Conservation (phyloP, 345 rosid species). For the Mangifera indica region DNA sequence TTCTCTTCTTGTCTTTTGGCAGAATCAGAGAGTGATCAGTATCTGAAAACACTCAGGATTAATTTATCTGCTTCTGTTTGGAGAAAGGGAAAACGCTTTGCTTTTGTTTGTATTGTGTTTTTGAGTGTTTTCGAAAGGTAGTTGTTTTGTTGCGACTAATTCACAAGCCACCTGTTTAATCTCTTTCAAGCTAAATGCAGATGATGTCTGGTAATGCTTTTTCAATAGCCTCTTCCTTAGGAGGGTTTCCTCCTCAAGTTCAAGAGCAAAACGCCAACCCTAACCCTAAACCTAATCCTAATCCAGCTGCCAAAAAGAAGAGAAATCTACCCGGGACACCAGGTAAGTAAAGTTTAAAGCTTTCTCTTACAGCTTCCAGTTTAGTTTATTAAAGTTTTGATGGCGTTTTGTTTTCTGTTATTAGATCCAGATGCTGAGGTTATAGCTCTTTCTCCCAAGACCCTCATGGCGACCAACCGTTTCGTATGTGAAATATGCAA, state of each 20-base stretch:
- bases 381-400: neutral
- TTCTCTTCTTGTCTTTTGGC: slow-evolving; percentile 60
- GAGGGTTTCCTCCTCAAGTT: slow-evolving; percentile 34
- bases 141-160: slow-evolving; percentile 37
- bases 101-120: slow-evolving; percentile 41
- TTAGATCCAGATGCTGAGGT: slow-evolving; percentile 99
- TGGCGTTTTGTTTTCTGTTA: neutral
- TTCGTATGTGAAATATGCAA: slow-evolving; percentile 93
- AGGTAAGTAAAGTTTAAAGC: slow-evolving; percentile 33
- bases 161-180: slow-evolving; percentile 22
- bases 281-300: slow-evolving; percentile 42
- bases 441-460: slow-evolving; percentile 83
- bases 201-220: slow-evolving; percentile 74
- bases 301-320: slow-evolving; percentile 54
- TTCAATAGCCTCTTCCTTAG: slow-evolving; percentile 48
- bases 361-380: neutral
- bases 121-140: slow-evolving; percentile 36
- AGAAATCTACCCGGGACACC: slow-evolving; percentile 97
- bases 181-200: slow-evolving; percentile 30
- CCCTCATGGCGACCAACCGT: slow-evolving; percentile 92
- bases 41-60: slow-evolving; percentile 43
- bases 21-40: slow-evolving; percentile 43
- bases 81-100: slow-evolving; percentile 42
- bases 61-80: slow-evolving; percentile 52
- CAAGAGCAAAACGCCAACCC: slow-evolving; percentile 62